phyloP scores from a whole-genome alignment of 1,139 yeast genomes.

The Blastobotrys malaysiensis region DNA sequence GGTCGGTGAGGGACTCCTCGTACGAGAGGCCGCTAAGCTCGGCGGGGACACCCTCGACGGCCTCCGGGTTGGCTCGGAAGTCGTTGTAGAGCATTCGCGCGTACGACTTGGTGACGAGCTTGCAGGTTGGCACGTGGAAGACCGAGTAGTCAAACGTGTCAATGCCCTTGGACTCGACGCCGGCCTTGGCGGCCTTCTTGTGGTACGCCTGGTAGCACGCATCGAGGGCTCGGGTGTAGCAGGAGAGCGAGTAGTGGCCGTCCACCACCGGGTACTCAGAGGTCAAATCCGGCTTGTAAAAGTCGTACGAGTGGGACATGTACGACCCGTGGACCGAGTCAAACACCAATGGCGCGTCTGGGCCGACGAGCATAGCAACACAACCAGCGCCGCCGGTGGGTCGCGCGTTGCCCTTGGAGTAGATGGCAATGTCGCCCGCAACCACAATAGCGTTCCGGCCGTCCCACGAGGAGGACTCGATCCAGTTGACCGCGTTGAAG shows the following conservation, averaged over 20 bases:
- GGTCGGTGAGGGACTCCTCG: slow-evolving; percentile 76
- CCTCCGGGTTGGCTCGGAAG: slow-evolving; percentile 59
- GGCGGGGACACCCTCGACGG: slow-evolving; percentile 51
- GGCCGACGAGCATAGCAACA: slow-evolving; percentile 92
- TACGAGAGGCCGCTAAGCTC: slow-evolving; percentile 61
- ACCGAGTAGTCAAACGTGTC: slow-evolving; percentile 87
- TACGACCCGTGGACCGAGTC: slow-evolving; percentile 83
- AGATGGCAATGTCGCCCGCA: slow-evolving; percentile 96
- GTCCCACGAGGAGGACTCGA: slow-evolving; percentile 95
- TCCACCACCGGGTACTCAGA: slow-evolving; percentile 97
- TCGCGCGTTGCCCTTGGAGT: slow-evolving; percentile 96
- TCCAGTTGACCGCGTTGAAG: slow-evolving; percentile 91
- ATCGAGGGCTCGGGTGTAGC: slow-evolving; percentile 94
- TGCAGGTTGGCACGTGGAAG: slow-evolving; percentile 98
- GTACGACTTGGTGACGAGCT: slow-evolving; percentile 86
- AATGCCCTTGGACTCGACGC: slow-evolving; percentile 37
- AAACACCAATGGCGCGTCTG: slow-evolving; percentile 94
- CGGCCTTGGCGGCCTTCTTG: slow-evolving; percentile 61
- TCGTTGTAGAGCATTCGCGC: slow-evolving; percentile 92
- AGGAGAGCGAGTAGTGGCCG: slow-evolving; percentile 90
- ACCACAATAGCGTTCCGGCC: slow-evolving; percentile 98
- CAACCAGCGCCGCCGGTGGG: slow-evolving; percentile 99
- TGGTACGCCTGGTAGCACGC: slow-evolving; percentile 78
- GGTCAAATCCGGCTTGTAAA: slow-evolving; percentile 95
- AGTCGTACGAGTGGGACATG: slow-evolving; percentile 97